phyloP scores from a whole-genome alignment of 345 rosid genomes.

The Aquilaria yunnanensis region DNA sequence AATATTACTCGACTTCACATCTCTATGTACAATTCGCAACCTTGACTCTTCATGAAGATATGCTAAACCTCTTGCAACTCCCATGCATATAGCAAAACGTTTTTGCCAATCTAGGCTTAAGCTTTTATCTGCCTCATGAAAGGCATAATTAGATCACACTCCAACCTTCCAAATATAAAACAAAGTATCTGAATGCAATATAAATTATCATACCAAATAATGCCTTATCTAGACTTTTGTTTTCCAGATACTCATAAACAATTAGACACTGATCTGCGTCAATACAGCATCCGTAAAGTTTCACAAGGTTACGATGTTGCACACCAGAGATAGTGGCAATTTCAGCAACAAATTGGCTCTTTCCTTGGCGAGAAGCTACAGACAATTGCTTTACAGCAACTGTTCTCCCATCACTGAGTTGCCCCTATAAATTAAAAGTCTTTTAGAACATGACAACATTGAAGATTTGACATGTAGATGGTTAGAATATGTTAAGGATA shows the following conservation, averaged over 20 bases:
- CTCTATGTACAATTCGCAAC: constrained; percentile 47
- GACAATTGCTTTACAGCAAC: constrained; percentile 73
- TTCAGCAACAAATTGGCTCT: constrained; percentile 61
- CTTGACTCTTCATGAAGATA: constrained; percentile 59
- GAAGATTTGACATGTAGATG: background rate
- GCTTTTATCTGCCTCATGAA: constrained; percentile 27
- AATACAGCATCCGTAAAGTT: constrained; percentile 45
- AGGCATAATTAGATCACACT: constrained; percentile 2
- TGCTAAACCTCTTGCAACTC: constrained; percentile 43
- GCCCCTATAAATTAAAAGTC: constrained; percentile 23
- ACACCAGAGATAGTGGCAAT: constrained; percentile 61
- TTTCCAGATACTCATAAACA: constrained; percentile 44
- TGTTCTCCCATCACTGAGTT: constrained; percentile 49
- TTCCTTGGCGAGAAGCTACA: constrained; percentile 60
- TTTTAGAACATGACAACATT: background rate
- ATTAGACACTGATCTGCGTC: constrained; percentile 39
- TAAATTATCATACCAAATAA: constrained; percentile 27
- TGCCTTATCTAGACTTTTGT: constrained; percentile 51
- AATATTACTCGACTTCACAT: constrained; percentile 47
- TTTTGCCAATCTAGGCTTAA: constrained; percentile 37
- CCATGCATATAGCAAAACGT: constrained; percentile 39
- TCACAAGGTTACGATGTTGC: constrained; percentile 57
- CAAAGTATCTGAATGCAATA: background rate
- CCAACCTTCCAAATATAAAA: background rate
- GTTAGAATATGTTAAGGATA: background rate